Conservation (phyloP, 2,329 filamentous ascomycete genomes). For the Didymella pomorum region DNA sequence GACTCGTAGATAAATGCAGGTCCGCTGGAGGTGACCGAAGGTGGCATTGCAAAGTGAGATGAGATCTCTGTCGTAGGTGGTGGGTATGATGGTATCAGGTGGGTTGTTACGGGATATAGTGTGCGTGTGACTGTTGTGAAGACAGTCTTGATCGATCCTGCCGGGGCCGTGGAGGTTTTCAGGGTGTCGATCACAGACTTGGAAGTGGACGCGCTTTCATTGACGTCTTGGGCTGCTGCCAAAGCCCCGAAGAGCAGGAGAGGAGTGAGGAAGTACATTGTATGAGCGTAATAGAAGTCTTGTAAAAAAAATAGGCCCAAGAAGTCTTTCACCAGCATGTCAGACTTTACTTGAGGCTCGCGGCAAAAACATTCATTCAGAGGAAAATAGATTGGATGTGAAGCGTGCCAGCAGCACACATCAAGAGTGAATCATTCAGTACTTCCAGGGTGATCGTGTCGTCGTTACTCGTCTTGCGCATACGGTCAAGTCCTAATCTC, state of each 20-base stretch:
- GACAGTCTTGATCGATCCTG: neutral
- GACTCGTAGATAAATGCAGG: neutral
- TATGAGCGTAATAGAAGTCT: neutral
- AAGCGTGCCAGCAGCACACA: neutral
- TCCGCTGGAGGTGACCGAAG: neutral
- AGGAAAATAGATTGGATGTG: neutral
- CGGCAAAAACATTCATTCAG: neutral
- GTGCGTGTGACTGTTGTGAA: constrained; percentile 1
- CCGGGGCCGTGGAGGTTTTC: neutral
- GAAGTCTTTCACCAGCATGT: neutral
- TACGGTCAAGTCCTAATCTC: constrained; percentile 29
- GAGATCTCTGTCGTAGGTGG: neutral
- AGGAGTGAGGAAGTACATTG: neutral
- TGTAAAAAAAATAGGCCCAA: neutral
- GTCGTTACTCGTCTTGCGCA: no score
- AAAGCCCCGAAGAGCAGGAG: constrained; percentile 1
- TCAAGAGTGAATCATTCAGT: neutral
- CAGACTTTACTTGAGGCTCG: neutral
- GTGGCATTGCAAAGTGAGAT: neutral
- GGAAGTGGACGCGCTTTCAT: neutral
- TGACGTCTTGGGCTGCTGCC: neutral
- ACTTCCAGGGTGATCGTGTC: neutral
- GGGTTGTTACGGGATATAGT: neutral
- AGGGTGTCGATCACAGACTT: neutral
- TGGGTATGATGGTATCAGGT: no score